These are phyloP conservation scores for Scutellaria barbata DNA, from an alignment of 257 asterid species.

Conservation along the genomic window DNA sequence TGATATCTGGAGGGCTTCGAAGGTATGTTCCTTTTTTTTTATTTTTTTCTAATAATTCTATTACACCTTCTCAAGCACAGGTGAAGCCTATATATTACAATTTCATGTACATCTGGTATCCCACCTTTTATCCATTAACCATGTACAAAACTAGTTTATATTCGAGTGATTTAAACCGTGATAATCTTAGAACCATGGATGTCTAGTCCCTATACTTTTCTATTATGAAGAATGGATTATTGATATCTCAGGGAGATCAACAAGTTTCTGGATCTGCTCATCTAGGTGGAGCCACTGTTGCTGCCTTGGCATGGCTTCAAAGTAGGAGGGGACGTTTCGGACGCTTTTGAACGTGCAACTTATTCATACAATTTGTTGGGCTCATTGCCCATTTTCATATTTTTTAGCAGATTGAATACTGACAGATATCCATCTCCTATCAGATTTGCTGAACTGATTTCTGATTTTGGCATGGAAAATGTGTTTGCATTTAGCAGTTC, in stretches of 20 bases:
- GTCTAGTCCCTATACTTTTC: neutral
- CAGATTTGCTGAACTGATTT: no score
- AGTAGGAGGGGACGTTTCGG: conserved; percentile 63
- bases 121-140: no score
- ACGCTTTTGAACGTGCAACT: conserved; percentile 43
- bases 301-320: conserved; percentile 76
- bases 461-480: no score
- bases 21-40: conserved; percentile 50
- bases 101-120: no score
- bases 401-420: no score
- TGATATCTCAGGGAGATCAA: conserved; percentile 62
- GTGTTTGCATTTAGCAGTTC: no score
- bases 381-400: neutral
- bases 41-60: conserved; percentile 14
- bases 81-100: neutral
- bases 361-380: neutral
- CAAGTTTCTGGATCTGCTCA: conserved; percentile 77
- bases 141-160: no score
- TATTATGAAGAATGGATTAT: neutral
- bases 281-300: conserved; percentile 87
- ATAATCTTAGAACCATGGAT: no score
- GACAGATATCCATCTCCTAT: no score
- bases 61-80: neutral
- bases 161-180: no score
- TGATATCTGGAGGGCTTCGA: conserved; percentile 60